phyloP scores from a whole-genome alignment of 257 asterid species.

The Solanum tarapatanum region DNA sequence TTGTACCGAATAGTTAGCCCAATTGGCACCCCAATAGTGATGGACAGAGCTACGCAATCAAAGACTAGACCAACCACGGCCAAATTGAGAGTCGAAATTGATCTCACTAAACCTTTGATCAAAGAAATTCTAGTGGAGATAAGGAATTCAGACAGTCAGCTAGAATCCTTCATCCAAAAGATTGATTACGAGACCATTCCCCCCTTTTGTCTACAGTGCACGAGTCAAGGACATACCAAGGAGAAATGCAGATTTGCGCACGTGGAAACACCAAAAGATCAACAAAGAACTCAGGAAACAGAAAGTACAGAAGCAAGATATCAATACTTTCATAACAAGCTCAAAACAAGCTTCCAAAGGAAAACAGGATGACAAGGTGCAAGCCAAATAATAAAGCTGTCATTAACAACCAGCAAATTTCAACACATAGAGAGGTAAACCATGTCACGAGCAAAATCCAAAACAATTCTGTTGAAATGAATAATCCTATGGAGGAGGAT shows the following conservation, averaged over 20 bases:
- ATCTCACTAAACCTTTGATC: neutral
- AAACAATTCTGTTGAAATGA: neutral
- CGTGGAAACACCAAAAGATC: neutral
- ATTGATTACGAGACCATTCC: neutral
- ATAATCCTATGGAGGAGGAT: neutral
- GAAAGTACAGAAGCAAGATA: neutral
- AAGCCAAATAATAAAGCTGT: neutral
- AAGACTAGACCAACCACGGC: neutral
- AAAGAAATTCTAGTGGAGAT: neutral
- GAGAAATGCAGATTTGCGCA: neutral
- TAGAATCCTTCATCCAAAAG: neutral
- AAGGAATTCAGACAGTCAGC: neutral
- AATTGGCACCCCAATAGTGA: neutral
- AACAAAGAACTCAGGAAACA: neutral
- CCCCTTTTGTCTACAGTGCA: neutral
- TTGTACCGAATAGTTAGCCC: neutral
- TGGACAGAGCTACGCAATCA: neutral
- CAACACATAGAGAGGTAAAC: neutral
- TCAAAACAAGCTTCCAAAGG: neutral
- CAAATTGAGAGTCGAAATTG: neutral
- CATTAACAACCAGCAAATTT: neutral
- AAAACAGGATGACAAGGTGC: neutral
- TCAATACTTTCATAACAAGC: neutral
- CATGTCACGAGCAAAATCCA: neutral
- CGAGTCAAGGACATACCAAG: neutral